Base-by-base conservation (phyloP, 2,329 filamentous ascomycete species). In the Talaromyces funiculosus region DNA sequence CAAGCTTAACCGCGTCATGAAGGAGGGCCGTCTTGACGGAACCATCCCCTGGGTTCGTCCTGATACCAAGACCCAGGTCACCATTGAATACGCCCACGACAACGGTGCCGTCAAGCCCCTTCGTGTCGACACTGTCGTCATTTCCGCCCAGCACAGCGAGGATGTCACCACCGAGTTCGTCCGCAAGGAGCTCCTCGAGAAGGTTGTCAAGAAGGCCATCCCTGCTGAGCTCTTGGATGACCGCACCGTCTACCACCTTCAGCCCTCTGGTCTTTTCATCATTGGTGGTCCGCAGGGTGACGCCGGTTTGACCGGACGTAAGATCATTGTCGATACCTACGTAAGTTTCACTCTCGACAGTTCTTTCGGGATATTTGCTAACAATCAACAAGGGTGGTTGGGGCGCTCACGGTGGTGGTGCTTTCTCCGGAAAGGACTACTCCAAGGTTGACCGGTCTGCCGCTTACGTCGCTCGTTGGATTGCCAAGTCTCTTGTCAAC, bases 381-480 rank as follows among this genome's bases (percentile, higher is more conserved):
- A 54, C 22, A 54, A 35, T 3, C 4, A 14, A 31, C 31, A 61
- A n/a, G 60, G 94, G 94, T 84, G 94, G 94, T 73, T 97, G 94
- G 94, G 94, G 94, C 82, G 94, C 94, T 71, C 94, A 99, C 85
- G 94, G 94, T 85, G 94, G 94, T 84, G 94, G 94, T 89, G 94
- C 94, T 79, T 99, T 99, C 90, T 97, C 94, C 73, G 94, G 94
- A 74, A 99, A 99, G 89, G 94, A 99, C 80, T 99, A 97, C 87
- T 97, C 92, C 86, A 99, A 99, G 87, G 94, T 99, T 80, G 94
- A 99, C 78, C 90, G 94, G 72, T 97, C 94, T 58, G 94, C 94
- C 68, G 94, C 94, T 74, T 99, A 99, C 83, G 87, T 97, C 70
- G 92, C 86, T 69, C 92, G 94, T 77, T 99, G 94, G 94, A 92